These are phyloP conservation scores for Cordyceps tenuipes DNA, from an alignment of 2,329 filamentous ascomycete genomes.

Conservation along the genomic window DNA sequence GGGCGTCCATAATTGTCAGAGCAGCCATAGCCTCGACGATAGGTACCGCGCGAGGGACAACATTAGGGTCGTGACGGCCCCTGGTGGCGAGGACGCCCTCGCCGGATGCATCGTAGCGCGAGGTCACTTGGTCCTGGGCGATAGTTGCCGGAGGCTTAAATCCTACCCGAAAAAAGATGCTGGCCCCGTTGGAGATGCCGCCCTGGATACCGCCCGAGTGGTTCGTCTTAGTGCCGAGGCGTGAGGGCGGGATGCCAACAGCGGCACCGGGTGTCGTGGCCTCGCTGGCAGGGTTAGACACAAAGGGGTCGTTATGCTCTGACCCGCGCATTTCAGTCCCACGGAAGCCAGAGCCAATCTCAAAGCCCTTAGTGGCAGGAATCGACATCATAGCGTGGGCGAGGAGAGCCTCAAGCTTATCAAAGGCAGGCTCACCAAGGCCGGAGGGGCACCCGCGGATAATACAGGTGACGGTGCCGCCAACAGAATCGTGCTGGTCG, in stretches of 20 bases:
- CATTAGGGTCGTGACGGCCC: slow-evolving; percentile 88
- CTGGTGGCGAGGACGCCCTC: slow-evolving; percentile 81
- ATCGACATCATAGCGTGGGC: slow-evolving; percentile 94
- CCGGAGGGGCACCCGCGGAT: slow-evolving; percentile 79
- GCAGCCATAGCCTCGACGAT: slow-evolving; percentile 89
- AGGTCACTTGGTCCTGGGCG: slow-evolving; percentile 76
- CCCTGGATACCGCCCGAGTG: slow-evolving; percentile 93
- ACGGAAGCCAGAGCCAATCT: slow-evolving; percentile 86
- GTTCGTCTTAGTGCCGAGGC: slow-evolving; percentile 82
- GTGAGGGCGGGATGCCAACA: slow-evolving; percentile 42
- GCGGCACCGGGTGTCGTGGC: background rate
- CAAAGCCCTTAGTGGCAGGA: slow-evolving; percentile 91
- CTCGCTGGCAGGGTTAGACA: background rate
- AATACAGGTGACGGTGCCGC: slow-evolving; percentile 89
- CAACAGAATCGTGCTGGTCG: slow-evolving; percentile 79
- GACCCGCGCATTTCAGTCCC: slow-evolving; percentile 81
- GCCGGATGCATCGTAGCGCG: slow-evolving; percentile 61
- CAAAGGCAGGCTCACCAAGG: slow-evolving; percentile 88
- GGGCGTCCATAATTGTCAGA: too few relatives aligned
- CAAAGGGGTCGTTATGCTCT: slow-evolving; percentile 70
- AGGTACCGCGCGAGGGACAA: slow-evolving; percentile 62
- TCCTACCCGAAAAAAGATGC: slow-evolving; percentile 87
- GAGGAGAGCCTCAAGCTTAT: slow-evolving; percentile 87
- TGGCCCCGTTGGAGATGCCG: slow-evolving; percentile 81
- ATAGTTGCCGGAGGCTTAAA: slow-evolving; percentile 97